Conservation (phyloP, 139 green algal genomes). For the Chlorella sp. region DNA sequence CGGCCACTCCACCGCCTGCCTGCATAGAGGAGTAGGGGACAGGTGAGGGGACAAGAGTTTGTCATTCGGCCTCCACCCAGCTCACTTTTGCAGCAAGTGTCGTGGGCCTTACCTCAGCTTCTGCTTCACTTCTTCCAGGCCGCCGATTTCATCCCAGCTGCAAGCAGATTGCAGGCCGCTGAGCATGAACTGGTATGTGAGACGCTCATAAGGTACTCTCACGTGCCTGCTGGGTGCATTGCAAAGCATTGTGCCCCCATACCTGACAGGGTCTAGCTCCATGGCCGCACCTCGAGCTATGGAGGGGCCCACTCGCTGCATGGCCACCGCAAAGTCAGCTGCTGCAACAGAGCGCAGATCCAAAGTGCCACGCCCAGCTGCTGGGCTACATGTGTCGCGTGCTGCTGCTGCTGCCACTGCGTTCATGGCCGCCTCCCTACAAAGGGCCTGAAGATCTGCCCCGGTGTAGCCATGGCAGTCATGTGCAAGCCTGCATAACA, state of each 20-base stretch:
- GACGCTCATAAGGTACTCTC: too few relatives aligned
- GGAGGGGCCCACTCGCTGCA: conserved; percentile 70
- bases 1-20: conserved; percentile 88
- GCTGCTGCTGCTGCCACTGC: not conserved
- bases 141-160: conserved; percentile 85
- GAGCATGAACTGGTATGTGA: too few relatives aligned
- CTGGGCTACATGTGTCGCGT: too few relatives aligned
- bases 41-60: not conserved
- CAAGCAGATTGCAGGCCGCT: not conserved
- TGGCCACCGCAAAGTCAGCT: conserved; percentile 64
- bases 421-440: conserved; percentile 80
- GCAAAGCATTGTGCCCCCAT: not conserved
- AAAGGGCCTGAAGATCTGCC: conserved; percentile 85
- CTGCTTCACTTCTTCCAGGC: conserved; percentile 79
- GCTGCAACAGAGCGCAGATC: conserved; percentile 4
- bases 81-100: not conserved
- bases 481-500: not conserved
- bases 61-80: not conserved
- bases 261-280: conserved; percentile 65
- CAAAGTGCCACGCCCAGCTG: not conserved
- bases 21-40: not conserved
- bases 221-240: too few relatives aligned
- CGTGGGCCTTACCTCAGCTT: conserved; percentile 54
- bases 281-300: conserved; percentile 57
- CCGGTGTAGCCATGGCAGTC: conserved; percentile 85